Evolutionary conservation across 2,329 filamentous ascomycete genomes (phyloP), one percentile per base, ranked within the genome.

Genomic region (Epichloe festucae): DNA sequence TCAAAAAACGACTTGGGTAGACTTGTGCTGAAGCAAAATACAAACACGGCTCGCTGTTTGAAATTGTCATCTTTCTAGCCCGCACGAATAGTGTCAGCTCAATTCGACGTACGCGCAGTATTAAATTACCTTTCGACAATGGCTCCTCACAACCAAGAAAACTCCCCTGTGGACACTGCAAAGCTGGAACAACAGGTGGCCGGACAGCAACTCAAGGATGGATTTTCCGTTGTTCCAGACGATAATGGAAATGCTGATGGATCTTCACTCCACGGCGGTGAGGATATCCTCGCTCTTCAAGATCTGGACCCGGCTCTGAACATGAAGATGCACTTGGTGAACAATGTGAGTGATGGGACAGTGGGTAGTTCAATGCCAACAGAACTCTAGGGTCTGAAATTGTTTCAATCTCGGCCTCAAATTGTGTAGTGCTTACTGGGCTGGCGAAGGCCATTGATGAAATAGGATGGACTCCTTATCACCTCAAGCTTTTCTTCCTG

Each of bases 291-390:
- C 14, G 71, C 70, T 4, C 65, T 73, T 50, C 76, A 84, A 63
- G 72, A 78, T 58, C 66, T 78, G 31, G 81, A 85, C 60, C 77
- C 79, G 4, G 79, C 76, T 1, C 66, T 85, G 44, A 78, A 78
- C 58, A 75, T 75, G 41, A 85, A 86, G 63, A 86, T 85, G 80
- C 75, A 81, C 57, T 69, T 86, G 31, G 75, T 86, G 54, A 87
- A 86, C 61, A 76, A 86, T 63, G 79, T 79, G 59, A 66, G 75
- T 58, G 50, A 46, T 58, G n/a, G 14, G 46, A 34, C 6, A 21
- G n/a, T 15, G 23, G 11, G 15, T 49, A 4, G 11, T 31, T 42
- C 10, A 2, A 21, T 17, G 10, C 38, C 12, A 19, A 48, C 19
- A 6, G 23, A 41, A 36, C 36, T 14, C 31, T 46, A 3, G 44